phyloP scores from a whole-genome alignment of 768 basidiomycete species.

The Porphyrellus cyaneotinctus region DNA sequence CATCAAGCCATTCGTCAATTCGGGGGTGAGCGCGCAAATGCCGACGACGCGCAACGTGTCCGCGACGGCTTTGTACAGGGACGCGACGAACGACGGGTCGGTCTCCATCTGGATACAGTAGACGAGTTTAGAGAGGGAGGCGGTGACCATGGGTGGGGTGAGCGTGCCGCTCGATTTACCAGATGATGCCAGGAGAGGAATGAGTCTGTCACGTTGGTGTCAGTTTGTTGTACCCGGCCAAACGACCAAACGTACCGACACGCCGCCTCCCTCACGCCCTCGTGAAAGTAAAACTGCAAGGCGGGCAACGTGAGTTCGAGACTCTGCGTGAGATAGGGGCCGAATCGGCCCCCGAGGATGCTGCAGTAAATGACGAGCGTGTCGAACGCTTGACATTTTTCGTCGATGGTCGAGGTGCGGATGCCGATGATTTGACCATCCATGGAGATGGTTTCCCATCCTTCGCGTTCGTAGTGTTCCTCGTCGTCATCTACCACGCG shows the following conservation, averaged over 20 bases:
- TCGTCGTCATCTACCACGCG: slow-evolving; percentile 51
- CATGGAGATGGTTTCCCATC: slow-evolving; percentile 75
- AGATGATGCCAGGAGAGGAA: slow-evolving; percentile 66
- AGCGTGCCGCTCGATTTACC: slow-evolving; percentile 65
- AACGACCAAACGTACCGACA: slow-evolving; percentile 49
- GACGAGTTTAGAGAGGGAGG: slow-evolving; percentile 63
- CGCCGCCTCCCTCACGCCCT: slow-evolving; percentile 76
- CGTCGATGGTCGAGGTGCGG: slow-evolving; percentile 75
- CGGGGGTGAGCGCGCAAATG: slow-evolving; percentile 47
- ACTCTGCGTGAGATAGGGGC: slow-evolving; percentile 66
- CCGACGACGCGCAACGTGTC: slow-evolving; percentile 61
- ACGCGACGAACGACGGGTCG: slow-evolving; percentile 74
- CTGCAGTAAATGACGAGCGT: slow-evolving; percentile 80
- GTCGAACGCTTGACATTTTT: slow-evolving; percentile 85
- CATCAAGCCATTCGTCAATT: slow-evolving; percentile 51
- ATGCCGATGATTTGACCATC: slow-evolving; percentile 77
- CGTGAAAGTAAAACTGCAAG: slow-evolving; percentile 76
- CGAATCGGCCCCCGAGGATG: slow-evolving; percentile 60
- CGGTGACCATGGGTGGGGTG: slow-evolving; percentile 63
- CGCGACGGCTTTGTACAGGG: slow-evolving; percentile 66
- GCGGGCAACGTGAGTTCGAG: slow-evolving; percentile 71
- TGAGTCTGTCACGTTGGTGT: slow-evolving; percentile 42
- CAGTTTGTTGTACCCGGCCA: not conserved
- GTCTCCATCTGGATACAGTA: slow-evolving; percentile 61
- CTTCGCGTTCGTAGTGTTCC: slow-evolving; percentile 55